Evolutionary conservation across 2,329 filamentous ascomycete species (phyloP).

Genomic region (Fonsecaea pugnacius): DNA sequence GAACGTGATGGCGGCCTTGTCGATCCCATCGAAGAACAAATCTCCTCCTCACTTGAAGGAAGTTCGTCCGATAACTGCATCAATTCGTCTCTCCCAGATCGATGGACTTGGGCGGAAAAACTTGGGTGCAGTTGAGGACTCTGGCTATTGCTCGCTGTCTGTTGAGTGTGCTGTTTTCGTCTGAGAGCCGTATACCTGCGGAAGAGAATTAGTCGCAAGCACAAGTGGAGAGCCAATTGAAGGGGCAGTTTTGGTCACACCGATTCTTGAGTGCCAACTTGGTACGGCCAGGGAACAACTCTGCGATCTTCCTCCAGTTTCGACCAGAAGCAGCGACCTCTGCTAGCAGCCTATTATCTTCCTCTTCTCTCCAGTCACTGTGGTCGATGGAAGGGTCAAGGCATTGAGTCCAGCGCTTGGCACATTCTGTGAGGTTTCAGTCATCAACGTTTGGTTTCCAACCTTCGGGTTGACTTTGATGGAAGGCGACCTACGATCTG

Average conservation of each 20-base stretch:
- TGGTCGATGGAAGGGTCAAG: constrained; percentile 50
- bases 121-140: background rate
- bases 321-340: constrained; percentile 43
- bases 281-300: constrained; percentile 44
- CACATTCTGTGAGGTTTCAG: constrained; percentile 45
- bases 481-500: constrained; percentile 44
- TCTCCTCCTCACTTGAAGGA: constrained; percentile 9
- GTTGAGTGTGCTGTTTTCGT: background rate
- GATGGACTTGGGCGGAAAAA: background rate
- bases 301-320: constrained; percentile 47
- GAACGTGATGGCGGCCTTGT: constrained; percentile 9
- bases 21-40: constrained; percentile 7
- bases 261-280: constrained; percentile 49
- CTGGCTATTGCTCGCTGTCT: background rate
- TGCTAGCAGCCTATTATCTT: constrained; percentile 43
- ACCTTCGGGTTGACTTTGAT: background rate
- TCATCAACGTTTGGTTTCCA: background rate
- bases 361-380: constrained; percentile 46
- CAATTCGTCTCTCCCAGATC: constrained; percentile 1
- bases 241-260: constrained; percentile 27
- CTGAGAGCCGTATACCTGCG: constrained; percentile 4
- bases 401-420: constrained; percentile 54
- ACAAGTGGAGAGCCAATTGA: background rate
- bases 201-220: background rate
- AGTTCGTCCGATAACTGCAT: constrained; percentile 8